A percentile compares a stretch with the other conserved stretches of the same genome.
Conservation (phyloP, 805 yeast genomes). For the Metschnikowia lachancei region DNA sequence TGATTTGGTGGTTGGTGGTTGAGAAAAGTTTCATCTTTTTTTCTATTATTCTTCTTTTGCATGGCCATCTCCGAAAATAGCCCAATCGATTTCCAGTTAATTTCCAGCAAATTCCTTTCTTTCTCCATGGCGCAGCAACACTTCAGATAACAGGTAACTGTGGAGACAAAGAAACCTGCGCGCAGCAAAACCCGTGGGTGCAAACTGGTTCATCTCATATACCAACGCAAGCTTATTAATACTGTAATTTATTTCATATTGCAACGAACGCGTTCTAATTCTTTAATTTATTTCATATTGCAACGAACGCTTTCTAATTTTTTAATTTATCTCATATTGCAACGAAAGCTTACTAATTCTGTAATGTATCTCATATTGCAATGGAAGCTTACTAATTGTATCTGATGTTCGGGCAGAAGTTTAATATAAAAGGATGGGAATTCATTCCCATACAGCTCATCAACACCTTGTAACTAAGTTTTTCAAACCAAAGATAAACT, state of each 20-base stretch:
- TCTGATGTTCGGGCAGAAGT: neutral
- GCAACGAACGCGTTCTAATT: slow-evolving; percentile 5
- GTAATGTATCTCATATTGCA: slow-evolving; percentile 5
- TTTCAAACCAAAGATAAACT: neutral
- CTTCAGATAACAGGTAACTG: neutral
- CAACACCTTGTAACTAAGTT: neutral
- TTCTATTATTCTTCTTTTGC: too few species aligned
- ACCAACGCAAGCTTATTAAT: too few species aligned
- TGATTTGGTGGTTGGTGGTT: too few species aligned
- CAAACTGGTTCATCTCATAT: too few species aligned
- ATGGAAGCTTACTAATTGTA: slow-evolving; percentile 5
- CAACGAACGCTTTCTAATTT: slow-evolving; percentile 6
- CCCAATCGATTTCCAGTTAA: too few species aligned
- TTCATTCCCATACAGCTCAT: neutral
- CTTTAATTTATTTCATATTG: slow-evolving; percentile 7
- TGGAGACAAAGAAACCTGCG: neutral
- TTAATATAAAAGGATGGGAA: neutral
- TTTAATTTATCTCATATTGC: too few species aligned
- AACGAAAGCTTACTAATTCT: too few species aligned
- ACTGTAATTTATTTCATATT: slow-evolving; percentile 7
- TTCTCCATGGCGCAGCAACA: too few species aligned
- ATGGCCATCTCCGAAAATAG: too few species aligned
- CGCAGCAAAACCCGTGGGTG: neutral
- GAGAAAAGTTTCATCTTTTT: too few species aligned
- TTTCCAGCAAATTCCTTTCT: too few species aligned